Evolutionary conservation across 345 rosid genomes (phyloP), one percentile per base, ranked within the genome.

Genomic region (Camelina sativa): DNA sequence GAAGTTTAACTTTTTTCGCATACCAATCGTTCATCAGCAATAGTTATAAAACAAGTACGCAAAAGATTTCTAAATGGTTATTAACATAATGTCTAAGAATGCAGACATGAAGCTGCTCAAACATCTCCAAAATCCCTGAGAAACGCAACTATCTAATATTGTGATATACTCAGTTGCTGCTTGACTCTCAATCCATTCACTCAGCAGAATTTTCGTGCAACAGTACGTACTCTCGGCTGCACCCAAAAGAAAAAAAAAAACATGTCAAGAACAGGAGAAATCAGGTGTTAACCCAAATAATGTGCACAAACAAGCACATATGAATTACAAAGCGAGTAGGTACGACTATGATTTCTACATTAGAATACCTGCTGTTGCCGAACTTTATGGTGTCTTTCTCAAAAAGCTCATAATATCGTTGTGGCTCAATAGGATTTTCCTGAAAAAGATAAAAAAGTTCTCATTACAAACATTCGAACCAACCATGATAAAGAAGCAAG

Each of bases 371-470:
- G 82, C 99, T 90, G 62, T 92, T 92, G 68, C 99, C 99, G 66
- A 95, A 95, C 78, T 90, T 92, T 37, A 95, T 86, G 62, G 98
- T 92, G 75, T 90, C 99, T 84, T 86, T 90, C 85, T 95, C 99
- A 53, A 87, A 82, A 28, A 95, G 93, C 78, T 95, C 99, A 81
- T 92, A 92, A 75, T 95, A 92, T 15, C 92, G 90, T 67, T 95
- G 88, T 44, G 98, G 87, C 81, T 95, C 98, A 41, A 92, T 80
- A 28, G 98, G 85, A 75, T 78, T 85, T 48, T 90, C 97, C 99
- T 90, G 92, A 75, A 76, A 77, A 79, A 43, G 50, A 50, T 25
- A 47, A 68, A 22, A 65, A 77, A 81, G 7, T 25, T 62, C 56
- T 76, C 69, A 64, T 16, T 17, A 55, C 43, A 19, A 48, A 44